A percentile compares a stretch with the other conserved stretches of the same genome.
phyloP scores from a whole-genome alignment of 2,329 filamentous ascomycete species.

The Aspergillus sp. region DNA sequence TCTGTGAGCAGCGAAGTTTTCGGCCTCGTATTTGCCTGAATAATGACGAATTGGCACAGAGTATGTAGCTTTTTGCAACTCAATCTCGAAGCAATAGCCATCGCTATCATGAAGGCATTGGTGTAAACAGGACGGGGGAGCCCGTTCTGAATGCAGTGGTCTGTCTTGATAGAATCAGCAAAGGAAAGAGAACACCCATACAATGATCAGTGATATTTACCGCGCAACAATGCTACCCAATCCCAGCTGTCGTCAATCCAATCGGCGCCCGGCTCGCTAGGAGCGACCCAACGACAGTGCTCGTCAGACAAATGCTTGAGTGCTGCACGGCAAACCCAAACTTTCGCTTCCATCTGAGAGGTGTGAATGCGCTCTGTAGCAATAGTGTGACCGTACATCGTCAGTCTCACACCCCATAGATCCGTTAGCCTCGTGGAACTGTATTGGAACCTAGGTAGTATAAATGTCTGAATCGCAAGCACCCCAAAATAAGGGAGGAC shows the following conservation, averaged over 20 bases:
- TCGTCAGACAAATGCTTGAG: slow-evolving; percentile 23
- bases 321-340: slow-evolving; percentile 26
- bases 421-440: slow-evolving; percentile 7
- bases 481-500: slow-evolving; percentile 34
- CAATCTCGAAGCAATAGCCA: slow-evolving; percentile 26
- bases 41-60: slow-evolving; percentile 20
- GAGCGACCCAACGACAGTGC: slow-evolving; percentile 27
- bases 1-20: slow-evolving; percentile 28
- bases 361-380: slow-evolving; percentile 9
- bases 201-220: slow-evolving; percentile 17
- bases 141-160: slow-evolving; percentile 22
- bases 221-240: slow-evolving; percentile 29
- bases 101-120: slow-evolving; percentile 20
- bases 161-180: slow-evolving; percentile 15
- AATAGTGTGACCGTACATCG: slow-evolving; percentile 30
- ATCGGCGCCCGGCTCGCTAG: slow-evolving; percentile 23
- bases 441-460: slow-evolving; percentile 27
- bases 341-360: slow-evolving; percentile 20
- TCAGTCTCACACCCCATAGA: slow-evolving; percentile 27
- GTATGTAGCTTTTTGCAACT: slow-evolving; percentile 19
- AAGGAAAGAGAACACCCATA: not conserved
- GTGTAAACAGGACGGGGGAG: slow-evolving; percentile 20
- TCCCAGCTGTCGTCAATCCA: slow-evolving; percentile 19
- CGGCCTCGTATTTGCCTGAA: slow-evolving; percentile 22
- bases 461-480: slow-evolving; percentile 22